Conservation (phyloP, 306 rosid genomes). For the Trichosanthes cucumerina region DNA sequence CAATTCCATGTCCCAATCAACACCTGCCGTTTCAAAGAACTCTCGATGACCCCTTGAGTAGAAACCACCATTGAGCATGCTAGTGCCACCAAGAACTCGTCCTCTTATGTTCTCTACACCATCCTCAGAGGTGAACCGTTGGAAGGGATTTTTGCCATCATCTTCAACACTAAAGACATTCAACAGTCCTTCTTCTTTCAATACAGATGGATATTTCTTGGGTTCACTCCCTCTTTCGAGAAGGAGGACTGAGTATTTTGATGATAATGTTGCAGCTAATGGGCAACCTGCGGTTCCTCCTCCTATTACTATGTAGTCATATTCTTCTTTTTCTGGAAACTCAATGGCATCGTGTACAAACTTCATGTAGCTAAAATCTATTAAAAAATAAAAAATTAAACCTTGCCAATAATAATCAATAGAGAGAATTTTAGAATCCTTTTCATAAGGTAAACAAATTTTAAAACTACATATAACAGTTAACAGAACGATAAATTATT, state of each 20-base stretch:
- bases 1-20: constrained; percentile 13
- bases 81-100: constrained; percentile 19
- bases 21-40: constrained; percentile 2
- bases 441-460: no score
- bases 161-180: not conserved
- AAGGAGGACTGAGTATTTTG: constrained; percentile 12
- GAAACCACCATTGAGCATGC: constrained; percentile 14
- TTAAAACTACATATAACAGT: no score
- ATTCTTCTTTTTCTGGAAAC: not conserved
- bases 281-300: constrained; percentile 33
- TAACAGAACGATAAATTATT: no score
- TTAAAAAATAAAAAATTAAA: not conserved
- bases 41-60: constrained; percentile 8
- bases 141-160: not conserved
- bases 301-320: constrained; percentile 27
- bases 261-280: constrained; percentile 24
- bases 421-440: not conserved
- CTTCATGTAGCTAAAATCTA: constrained; percentile 21
- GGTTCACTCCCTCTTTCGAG: constrained; percentile 22
- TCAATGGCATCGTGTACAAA: constrained; percentile 10
- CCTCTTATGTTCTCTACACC: constrained; percentile 19
- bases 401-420: not conserved
- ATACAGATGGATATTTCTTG: not conserved
- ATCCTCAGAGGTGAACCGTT: constrained; percentile 1
- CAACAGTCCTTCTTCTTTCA: not conserved